Percentiles rank a stretch among this genome's conserved stretches.
These are phyloP conservation scores for Candida tetrigidarum DNA, from an alignment of 1,139 yeast genomes.

Conservation along the genomic window DNA sequence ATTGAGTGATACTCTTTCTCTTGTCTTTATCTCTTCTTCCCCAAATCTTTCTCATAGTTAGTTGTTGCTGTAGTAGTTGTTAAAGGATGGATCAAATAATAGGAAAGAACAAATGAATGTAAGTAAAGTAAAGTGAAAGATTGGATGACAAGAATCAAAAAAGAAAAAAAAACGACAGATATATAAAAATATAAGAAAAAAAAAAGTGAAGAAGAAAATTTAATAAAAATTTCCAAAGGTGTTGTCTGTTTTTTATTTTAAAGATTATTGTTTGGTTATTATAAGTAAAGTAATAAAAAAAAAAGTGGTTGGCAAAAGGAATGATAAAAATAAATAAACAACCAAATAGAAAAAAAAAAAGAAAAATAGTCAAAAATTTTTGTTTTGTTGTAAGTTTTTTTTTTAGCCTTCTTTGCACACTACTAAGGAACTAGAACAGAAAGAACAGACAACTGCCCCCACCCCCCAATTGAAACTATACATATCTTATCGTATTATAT, in stretches of 20 bases:
- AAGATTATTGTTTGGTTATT: background rate
- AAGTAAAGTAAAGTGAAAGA: too few species aligned
- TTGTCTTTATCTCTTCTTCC: conserved; percentile 22
- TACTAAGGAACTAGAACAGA: too few species aligned
- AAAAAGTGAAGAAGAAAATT: too few species aligned
- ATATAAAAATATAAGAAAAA: too few species aligned
- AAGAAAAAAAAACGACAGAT: too few species aligned
- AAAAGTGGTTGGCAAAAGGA: background rate
- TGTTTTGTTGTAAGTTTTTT: background rate
- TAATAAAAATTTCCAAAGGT: too few species aligned
- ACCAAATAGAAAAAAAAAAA: background rate
- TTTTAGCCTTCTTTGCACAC: background rate
- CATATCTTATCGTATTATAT: too few species aligned
- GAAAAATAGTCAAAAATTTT: conserved; percentile 4
- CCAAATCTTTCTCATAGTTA: conserved; percentile 27
- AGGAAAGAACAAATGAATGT: background rate
- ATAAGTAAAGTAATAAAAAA: too few species aligned
- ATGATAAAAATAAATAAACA: conserved; percentile 1
- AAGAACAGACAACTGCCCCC: too few species aligned
- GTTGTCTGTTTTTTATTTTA: background rate
- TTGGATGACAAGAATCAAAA: too few species aligned
- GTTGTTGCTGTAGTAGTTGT: background rate
- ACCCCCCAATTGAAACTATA: too few species aligned
- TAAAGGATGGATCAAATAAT: background rate
- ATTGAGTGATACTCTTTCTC: conserved; percentile 16